Conservation (phyloP, 257 asterid genomes). For the Cordia subcordata region DNA sequence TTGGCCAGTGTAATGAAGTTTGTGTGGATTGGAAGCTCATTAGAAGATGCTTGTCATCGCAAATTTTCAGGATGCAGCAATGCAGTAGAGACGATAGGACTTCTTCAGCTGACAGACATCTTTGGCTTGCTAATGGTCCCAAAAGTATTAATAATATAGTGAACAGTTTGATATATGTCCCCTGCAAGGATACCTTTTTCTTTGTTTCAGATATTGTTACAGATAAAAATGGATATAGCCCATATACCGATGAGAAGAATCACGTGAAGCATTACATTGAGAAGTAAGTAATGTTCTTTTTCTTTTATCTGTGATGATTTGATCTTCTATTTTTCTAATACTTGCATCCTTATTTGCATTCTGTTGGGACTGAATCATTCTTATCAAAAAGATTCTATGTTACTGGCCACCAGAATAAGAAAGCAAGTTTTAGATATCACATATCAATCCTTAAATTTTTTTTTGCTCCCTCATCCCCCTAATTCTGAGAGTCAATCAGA, state of each 20-base stretch:
- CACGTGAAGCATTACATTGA: conserved; percentile 64
- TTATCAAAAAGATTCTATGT: too few species aligned
- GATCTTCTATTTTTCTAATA: too few species aligned
- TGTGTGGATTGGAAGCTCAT: conserved; percentile 80
- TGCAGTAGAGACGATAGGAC: conserved; percentile 24
- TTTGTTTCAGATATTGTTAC: conserved; percentile 62
- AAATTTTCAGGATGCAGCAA: conserved; percentile 49
- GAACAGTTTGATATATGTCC: conserved; percentile 83
- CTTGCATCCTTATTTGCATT: too few species aligned
- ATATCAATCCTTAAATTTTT: too few species aligned
- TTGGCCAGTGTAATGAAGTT: conserved; percentile 32
- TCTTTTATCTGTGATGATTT: background rate
- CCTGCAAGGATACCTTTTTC: conserved; percentile 63
- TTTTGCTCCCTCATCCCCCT: too few species aligned
- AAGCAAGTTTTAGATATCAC: too few species aligned
- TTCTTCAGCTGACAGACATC: conserved; percentile 28
- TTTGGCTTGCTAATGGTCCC: conserved; percentile 77
- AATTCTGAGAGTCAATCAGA: too few species aligned
- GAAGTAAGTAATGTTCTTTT: conserved; percentile 39
- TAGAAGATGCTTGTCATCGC: conserved; percentile 77
- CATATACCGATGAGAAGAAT: conserved; percentile 41
- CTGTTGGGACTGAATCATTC: too few species aligned
- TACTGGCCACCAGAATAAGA: too few species aligned
- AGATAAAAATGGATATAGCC: conserved; percentile 53
- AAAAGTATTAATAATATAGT: conserved; percentile 47